Percentiles rank a stretch among this genome's conserved stretches.
phyloP scores from a whole-genome alignment of 306 rosid genomes.

The Ammopiptanthus mongolicus region DNA sequence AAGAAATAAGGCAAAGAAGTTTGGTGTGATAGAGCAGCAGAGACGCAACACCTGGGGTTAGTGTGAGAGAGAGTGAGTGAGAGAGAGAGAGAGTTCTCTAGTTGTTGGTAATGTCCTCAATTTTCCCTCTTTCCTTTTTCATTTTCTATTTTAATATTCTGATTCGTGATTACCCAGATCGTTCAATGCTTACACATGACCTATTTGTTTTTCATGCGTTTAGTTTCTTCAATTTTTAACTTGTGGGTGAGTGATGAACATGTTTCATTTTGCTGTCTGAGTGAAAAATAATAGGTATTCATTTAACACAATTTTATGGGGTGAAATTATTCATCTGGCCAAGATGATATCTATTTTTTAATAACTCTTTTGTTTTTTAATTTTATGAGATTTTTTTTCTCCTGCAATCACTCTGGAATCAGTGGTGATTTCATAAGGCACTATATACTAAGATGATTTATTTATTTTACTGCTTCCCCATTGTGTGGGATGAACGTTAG shows the following conservation, averaged over 20 bases:
- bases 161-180: conserved; percentile 23
- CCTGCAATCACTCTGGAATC: background rate
- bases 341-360: background rate
- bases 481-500: background rate
- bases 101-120: background rate
- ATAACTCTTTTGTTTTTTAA: background rate
- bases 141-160: background rate
- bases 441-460: background rate
- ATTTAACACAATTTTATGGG: background rate
- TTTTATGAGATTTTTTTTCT: background rate
- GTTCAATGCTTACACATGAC: background rate
- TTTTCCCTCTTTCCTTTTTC: background rate
- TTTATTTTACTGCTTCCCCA: no score
- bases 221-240: background rate
- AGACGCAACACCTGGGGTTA: background rate
- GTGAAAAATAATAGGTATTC: background rate
- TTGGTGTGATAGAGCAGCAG: background rate
- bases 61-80: no score
- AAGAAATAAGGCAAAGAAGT: background rate
- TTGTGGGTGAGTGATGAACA: background rate
- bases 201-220: background rate
- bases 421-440: background rate
- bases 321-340: background rate
- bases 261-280: conserved; percentile 16
- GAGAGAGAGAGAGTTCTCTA: background rate